A percentile compares a stretch with the other conserved stretches of the same genome.
Evolutionary conservation across 2,329 filamentous ascomycete genomes (phyloP).

Genomic region (Corinectria fuckeliana): DNA sequence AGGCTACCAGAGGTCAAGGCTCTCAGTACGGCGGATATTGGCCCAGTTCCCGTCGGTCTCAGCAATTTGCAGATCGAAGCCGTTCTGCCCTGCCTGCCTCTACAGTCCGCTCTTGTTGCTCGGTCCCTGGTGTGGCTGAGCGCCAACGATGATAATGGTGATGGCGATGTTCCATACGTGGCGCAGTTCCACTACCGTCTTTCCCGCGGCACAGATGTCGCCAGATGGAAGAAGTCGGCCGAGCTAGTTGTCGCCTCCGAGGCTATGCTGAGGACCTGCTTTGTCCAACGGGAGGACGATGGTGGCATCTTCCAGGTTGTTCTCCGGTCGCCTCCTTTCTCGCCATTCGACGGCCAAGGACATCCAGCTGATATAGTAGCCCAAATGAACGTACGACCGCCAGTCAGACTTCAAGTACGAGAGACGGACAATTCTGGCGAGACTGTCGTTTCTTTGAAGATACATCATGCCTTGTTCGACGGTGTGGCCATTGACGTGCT

Average conservation of each 20-base stretch:
- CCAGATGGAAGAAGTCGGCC: background rate
- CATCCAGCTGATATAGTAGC: background rate
- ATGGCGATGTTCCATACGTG: background rate
- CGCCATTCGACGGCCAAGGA: background rate
- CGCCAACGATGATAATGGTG: background rate
- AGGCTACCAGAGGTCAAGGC: background rate
- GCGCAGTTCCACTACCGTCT: background rate
- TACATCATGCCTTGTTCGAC: constrained; percentile 35
- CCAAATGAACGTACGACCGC: background rate
- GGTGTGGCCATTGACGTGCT: constrained; percentile 25
- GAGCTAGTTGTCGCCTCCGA: background rate
- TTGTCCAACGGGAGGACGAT: background rate
- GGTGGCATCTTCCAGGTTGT: background rate
- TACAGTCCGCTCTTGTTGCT: background rate
- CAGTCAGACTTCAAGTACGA: background rate
- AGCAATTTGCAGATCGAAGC: background rate
- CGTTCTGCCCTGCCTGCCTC: background rate
- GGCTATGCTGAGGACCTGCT: background rate
- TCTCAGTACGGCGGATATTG: background rate
- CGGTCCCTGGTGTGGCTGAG: background rate
- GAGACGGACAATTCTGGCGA: background rate
- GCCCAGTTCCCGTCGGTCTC: background rate
- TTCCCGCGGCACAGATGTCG: background rate
- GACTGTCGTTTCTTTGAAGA: constrained; percentile 22
- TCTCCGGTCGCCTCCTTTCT: background rate